Evolutionary conservation across 1,284 basidiomycete species (phyloP).

Genomic region (Ceratobasidium papillatum): DNA sequence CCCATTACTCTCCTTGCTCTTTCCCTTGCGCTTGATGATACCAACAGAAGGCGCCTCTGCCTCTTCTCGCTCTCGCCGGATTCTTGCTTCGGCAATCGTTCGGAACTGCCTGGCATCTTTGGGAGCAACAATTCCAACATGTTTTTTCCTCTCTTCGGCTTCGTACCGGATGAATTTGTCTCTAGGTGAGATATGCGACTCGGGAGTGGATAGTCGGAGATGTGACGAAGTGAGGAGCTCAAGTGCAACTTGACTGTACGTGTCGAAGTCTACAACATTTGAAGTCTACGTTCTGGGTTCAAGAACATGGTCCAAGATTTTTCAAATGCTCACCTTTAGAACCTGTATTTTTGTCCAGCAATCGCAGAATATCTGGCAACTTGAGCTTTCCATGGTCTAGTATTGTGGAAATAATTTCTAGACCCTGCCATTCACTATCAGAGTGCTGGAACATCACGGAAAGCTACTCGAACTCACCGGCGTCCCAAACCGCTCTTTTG

Average conservation of each 20-base stretch:
- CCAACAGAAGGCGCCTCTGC: constrained; percentile 62
- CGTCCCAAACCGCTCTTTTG: constrained; percentile 73
- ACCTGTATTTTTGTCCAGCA: constrained; percentile 61
- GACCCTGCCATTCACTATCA: constrained; percentile 61
- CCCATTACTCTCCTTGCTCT: constrained; percentile 35
- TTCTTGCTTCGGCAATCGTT: constrained; percentile 66
- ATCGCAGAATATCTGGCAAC: constrained; percentile 71
- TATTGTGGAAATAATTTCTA: constrained; percentile 76
- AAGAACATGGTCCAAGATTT: neutral
- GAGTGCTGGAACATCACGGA: neutral
- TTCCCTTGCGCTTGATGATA: constrained; percentile 36
- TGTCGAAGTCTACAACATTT: constrained; percentile 56
- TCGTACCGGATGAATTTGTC: constrained; percentile 80
- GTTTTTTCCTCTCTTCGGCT: constrained; percentile 71
- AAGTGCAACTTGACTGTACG: constrained; percentile 67
- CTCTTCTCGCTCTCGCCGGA: constrained; percentile 74
- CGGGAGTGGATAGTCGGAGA: constrained; percentile 73
- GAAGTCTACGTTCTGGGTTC: constrained; percentile 18
- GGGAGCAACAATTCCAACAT: constrained; percentile 66
- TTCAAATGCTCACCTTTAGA: constrained; percentile 60
- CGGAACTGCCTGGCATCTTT: constrained; percentile 75
- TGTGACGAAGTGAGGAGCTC: constrained; percentile 72
- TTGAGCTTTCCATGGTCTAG: constrained; percentile 88
- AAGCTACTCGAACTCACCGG: constrained; percentile 61
- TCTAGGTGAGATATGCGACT: constrained; percentile 76